These are phyloP conservation scores for Syzygium aqueum DNA, from an alignment of 345 rosid genomes.

Conservation along the genomic window DNA sequence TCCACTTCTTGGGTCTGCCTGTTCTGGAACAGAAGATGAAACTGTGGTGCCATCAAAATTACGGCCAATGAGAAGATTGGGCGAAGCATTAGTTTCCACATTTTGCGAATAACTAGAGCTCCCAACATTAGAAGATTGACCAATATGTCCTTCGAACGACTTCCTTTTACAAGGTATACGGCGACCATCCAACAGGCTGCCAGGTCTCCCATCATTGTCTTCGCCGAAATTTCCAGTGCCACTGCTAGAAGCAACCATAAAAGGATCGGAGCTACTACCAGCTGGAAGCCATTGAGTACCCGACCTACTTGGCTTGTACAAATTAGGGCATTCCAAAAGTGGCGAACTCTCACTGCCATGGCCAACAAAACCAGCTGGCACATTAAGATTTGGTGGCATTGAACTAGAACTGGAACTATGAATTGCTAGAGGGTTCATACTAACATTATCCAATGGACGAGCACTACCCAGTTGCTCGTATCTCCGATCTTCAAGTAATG, in stretches of 20 bases:
- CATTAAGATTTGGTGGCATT: conserved; percentile 38
- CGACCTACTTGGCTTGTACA: conserved; percentile 24
- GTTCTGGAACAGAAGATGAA: conserved; percentile 31
- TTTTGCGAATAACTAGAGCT: conserved; percentile 43
- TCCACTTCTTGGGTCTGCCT: conserved; percentile 34
- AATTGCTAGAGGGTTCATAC: conserved; percentile 28
- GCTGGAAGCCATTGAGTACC: conserved; percentile 22
- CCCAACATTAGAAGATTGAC: conserved; percentile 48
- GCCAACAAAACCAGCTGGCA: conserved; percentile 44
- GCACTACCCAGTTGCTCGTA: conserved; percentile 16
- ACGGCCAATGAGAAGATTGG: conserved; percentile 19
- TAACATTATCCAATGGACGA: conserved; percentile 20
- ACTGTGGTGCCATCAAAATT: conserved; percentile 26
- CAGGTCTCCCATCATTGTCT: conserved; percentile 29
- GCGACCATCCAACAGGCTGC: conserved; percentile 41
- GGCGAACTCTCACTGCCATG: conserved; percentile 33
- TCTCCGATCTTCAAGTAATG: conserved; percentile 34
- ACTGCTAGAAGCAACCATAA: conserved; percentile 20
- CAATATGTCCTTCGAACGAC: conserved; percentile 53
- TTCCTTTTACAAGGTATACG: conserved; percentile 75
- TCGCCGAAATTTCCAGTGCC: conserved; percentile 25
- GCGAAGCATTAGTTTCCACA: conserved; percentile 47
- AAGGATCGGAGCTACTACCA: conserved; percentile 19
- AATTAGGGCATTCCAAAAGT: conserved; percentile 26
- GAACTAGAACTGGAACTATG: conserved; percentile 32